Base-by-base conservation (phyloP, 2,329 filamentous ascomycete genomes). In the Xylariaceae sp. region DNA sequence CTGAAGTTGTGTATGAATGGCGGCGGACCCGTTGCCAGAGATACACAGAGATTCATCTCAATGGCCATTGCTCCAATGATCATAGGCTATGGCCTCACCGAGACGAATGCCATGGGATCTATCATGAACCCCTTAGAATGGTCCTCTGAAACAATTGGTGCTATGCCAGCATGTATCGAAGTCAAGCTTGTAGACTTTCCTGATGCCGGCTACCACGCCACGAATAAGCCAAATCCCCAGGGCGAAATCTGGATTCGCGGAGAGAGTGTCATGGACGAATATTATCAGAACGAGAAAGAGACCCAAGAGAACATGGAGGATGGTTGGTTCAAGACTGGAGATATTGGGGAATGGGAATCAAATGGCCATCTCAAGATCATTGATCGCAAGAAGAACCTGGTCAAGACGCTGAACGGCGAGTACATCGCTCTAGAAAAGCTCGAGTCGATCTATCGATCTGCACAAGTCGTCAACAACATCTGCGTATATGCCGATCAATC, bases 1-100 rank as follows among this genome's bases (percentile, higher is more conserved):
- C 71, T 95, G 49, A 83, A 87, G 56, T 79, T 95, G 38, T 85
- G 85, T 68, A 75, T 95, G 79, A 93, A 89, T 62, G 89, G 89
- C 45, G 89, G 88, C 61, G 89, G 89, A 1, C 88, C 89, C 4
- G 78, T 95, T 34, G 79, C 88, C 22, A 88, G 85, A 66, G 88
- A 94, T 37, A 95, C 89, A 0, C 85, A 90, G 61, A 79, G 79
- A 43, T 95, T 95, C 74, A 82, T 95, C 59, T 94, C 88, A 33
- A 82, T 93, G 76, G 85, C 86, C 38, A 88, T 95, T 54, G 85
- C 85, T 38, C 88, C 89, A 33, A 91, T 95, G 88, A 87, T 95
- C 51, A 84, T 80, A 52, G 89, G 89, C 12, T 95, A 95, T 59
- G 89, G 89, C 50, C 72, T 95, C 51, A 95, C 89, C 7, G 89